Evolutionary conservation across 352 stramenopile genomes (phyloP), one percentile per base, ranked within the genome.

Genomic region (Phytophthora crassamura): DNA sequence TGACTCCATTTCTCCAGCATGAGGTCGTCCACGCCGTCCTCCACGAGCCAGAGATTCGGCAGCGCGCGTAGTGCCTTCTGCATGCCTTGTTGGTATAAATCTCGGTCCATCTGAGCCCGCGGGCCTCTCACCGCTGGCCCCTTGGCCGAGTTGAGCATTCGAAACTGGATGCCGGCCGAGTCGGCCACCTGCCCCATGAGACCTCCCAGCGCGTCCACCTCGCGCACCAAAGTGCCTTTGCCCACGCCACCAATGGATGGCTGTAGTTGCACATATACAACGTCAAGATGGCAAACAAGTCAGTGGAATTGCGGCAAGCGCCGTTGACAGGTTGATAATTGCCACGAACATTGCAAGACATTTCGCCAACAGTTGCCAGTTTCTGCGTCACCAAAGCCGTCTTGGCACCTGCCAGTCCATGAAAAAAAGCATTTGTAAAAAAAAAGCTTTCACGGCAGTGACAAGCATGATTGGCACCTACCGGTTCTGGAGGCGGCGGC

Each of bases 151-250:
- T 99, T 99, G 43, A 99, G 84, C 80, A 99, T 96, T 8, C 86
- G 80, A 76, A 98, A 99, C 75, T 99, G 98, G 74, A 99, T 99
- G 20, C 96, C 97, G 1, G 88, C 96, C 22, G 82, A 69, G 84
- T 99, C 98, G 5, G 97, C 97, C 12, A 98, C 84, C 36, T 90
- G 85, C 10, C 97, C 97, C 87, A 99, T 99, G 46, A 99, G 78
- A n/a, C 98, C 98, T 51, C 98, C 96, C 15, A 99, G 74, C 14
- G 98, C 98, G 77, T 99, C 97, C 49, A 99, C 96, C 71, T 99
- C 98, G 18, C 96, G 85, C 25, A 99, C 97, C 22, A 99, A 80
- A 67, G 98, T 98, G 28, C 97, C 97, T 82, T 99, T 99, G 30
- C 97, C 98, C 10, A 99, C 98, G 7, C 98, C 98, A 34, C 98